Conservation (phyloP, 108 stramenopile genomes). For the Hondaea fermentalgiana region DNA sequence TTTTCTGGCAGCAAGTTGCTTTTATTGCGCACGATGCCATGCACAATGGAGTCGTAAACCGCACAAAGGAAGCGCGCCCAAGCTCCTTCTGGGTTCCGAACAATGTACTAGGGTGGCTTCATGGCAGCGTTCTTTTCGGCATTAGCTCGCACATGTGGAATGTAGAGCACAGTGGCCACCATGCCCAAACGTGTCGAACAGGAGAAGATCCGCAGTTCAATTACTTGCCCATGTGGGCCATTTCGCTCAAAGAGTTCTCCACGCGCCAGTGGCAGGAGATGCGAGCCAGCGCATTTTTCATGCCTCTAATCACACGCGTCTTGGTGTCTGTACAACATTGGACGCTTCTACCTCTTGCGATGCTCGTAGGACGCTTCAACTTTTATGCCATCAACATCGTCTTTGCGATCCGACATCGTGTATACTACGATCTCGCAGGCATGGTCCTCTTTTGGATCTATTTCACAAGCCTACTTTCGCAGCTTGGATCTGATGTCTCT, state of each 20-base stretch:
- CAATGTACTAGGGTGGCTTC: conserved; percentile 12
- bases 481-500: not conserved
- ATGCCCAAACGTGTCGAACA: not conserved
- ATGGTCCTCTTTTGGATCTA: conserved; percentile 19
- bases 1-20: conserved; percentile 15
- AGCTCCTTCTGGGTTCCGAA: not conserved
- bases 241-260: not conserved
- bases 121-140: conserved; percentile 4
- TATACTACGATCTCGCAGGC: conserved; percentile 7
- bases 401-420: not conserved
- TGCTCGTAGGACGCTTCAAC: conserved; percentile 18
- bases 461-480: not conserved
- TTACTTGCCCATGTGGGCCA: conserved; percentile 18
- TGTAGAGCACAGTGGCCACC: conserved; percentile 18
- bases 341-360: not conserved
- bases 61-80: not conserved
- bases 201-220: conserved; percentile 18
- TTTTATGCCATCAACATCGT: conserved; percentile 10
- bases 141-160: conserved; percentile 12
- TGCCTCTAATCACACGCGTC: not conserved
- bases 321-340: conserved; percentile 17
- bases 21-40: conserved; percentile 23
- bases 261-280: not conserved
- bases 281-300: not conserved
- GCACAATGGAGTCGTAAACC: not conserved